Percentiles rank a stretch among this genome's conserved stretches.
These are phyloP conservation scores for Fusarium decemcellulare DNA, from an alignment of 2,329 filamentous ascomycete species.

Conservation along the genomic window DNA sequence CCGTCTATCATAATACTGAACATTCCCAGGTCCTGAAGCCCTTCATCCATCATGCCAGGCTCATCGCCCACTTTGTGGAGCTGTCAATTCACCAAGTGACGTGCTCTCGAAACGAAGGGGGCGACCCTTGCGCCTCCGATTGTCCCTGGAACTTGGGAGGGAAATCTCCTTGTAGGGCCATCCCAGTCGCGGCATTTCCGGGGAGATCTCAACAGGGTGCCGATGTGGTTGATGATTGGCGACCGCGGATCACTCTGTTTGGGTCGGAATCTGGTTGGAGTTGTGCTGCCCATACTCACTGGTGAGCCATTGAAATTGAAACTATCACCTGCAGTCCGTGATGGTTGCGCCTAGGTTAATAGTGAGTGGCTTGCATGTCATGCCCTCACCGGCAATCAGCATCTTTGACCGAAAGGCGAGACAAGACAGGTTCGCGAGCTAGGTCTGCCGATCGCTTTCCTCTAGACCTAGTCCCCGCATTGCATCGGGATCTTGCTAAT, in stretches of 20 bases:
- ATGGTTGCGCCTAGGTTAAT: not conserved
- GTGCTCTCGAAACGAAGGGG: conserved; percentile 30
- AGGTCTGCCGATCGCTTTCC: conserved; percentile 8
- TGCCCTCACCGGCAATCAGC: conserved; percentile 4
- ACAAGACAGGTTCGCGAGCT: conserved; percentile 10
- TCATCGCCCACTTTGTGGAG: conserved; percentile 10
- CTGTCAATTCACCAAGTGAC: conserved; percentile 19
- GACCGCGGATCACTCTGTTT: conserved; percentile 21
- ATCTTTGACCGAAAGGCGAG: not conserved
- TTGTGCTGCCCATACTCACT: conserved; percentile 8
- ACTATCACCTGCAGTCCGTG: not conserved
- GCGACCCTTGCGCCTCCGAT: conserved; percentile 8
- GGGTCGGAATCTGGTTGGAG: not conserved
- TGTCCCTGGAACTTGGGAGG: not conserved
- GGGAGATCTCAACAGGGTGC: conserved; percentile 34
- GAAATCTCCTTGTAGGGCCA: conserved; percentile 27
- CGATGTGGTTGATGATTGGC: conserved; percentile 31
- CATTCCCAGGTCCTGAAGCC: conserved; percentile 2
- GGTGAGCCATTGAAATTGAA: not conserved
- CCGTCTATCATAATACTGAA: not conserved
- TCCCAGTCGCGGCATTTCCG: conserved; percentile 46
- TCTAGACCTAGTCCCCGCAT: conserved; percentile 25
- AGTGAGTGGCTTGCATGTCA: not conserved
- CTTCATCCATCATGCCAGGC: conserved; percentile 5
- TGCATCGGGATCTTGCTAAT: conserved; percentile 34